phyloP scores from a whole-genome alignment of 202 grass and related monocot genomes.

The Zizania palustris region DNA sequence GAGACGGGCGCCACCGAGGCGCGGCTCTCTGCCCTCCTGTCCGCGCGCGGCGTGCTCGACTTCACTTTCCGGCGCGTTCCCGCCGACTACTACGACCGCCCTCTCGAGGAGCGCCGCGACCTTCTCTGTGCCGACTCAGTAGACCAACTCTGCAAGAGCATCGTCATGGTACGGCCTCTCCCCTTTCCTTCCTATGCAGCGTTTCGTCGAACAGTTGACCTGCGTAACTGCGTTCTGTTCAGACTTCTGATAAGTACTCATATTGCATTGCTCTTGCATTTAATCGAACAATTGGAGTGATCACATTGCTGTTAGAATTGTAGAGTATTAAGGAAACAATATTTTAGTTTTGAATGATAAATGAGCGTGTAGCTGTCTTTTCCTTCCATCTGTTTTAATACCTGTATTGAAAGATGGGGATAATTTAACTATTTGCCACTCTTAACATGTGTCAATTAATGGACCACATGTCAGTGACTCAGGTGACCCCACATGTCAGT shows the following conservation, averaged over 20 bases:
- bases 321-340: background rate
- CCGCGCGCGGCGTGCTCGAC: conserved; percentile 54
- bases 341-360: too few species aligned
- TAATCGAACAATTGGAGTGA: background rate
- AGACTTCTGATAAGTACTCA: background rate
- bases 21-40: conserved; percentile 61
- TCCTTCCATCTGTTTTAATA: too few species aligned
- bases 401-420: too few species aligned
- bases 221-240: background rate
- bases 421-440: too few species aligned
- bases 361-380: too few species aligned
- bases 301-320: background rate
- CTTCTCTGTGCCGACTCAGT: conserved; percentile 65
- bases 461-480: too few species aligned
- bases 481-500: too few species aligned
- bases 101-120: conserved; percentile 60
- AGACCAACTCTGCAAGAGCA: conserved; percentile 92
- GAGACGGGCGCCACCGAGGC: conserved; percentile 40
- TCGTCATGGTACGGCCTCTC: conserved; percentile 67
- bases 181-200: background rate
- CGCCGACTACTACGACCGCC: conserved; percentile 75
- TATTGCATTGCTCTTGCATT: conserved; percentile 19
- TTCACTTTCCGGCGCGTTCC: conserved; percentile 80
- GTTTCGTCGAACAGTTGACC: conserved; percentile 54
- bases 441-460: too few species aligned